Base-by-base conservation (phyloP, 306 rosid genomes). In the Quercus dentata region DNA sequence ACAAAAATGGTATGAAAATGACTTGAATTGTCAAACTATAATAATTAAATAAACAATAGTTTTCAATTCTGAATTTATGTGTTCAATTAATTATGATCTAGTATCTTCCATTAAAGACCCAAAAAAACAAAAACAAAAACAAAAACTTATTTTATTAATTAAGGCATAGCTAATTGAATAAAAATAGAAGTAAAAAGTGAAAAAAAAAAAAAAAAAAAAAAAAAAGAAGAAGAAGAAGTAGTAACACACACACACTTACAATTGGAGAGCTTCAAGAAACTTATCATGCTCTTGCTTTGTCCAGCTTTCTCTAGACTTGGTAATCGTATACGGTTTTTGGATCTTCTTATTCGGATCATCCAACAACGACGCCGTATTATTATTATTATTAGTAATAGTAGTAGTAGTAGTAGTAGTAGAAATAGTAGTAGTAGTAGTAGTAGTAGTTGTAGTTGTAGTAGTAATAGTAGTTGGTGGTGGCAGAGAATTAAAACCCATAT, bases 201-300 rank as follows among this genome's bases (percentile, higher is more conserved):
- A 5, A 30, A 30, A 23, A 23, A 23, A 23, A 30, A 30, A 1
- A 21, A 21, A 21, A 21, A 21, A 21, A 21, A 21, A 1, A 21
- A 21, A 21, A 21, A 21, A 21, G 23, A 21, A 21, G 23, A 30
- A 30, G 4, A 30, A 3, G 0, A 71, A 76, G 18, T 46, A 6
- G 41, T 35, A 35, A 35, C 9, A 1, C 41, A 35, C 41, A 33
- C 38, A 35, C 41, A 35, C 97, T 86, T 72, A 95, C 99, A 95
- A 82, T 83, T 95, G 98, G 19, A 95, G 97, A 85, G 97, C 99
- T 89, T 95, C 99, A 33, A 92, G 94, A 84, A 95, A 95, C 93
- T 95, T 95, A 28, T 95, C 98, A 71, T 95, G 99, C 75, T 95
- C 99, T 87, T 95, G 97, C 71, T 95, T 97, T 62, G 94, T 90